Conservation (phyloP, 2,329 filamentous ascomycete species). For the Alternaria sp. region DNA sequence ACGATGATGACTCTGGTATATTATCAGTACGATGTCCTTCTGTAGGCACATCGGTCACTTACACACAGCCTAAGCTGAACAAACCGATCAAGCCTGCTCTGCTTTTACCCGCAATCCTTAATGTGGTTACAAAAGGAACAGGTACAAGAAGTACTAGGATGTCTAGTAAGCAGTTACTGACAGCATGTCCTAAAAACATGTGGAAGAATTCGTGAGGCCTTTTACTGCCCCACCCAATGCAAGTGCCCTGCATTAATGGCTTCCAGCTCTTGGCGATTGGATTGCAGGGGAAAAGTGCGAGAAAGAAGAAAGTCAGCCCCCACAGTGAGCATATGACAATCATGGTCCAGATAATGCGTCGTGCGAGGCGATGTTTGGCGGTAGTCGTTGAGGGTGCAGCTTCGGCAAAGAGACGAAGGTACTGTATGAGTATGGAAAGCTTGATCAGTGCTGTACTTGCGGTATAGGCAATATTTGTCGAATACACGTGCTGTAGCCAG, state of each 20-base stretch:
- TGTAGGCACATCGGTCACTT: constrained; percentile 39
- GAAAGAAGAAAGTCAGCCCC: constrained; percentile 43
- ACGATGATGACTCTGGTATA: constrained; percentile 37
- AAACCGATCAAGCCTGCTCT: constrained; percentile 41
- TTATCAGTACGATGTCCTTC: not conserved
- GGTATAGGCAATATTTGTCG: constrained; percentile 44
- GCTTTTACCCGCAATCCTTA: constrained; percentile 44
- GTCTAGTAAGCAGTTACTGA: constrained; percentile 48
- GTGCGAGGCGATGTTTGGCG: constrained; percentile 25
- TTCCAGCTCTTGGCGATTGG: constrained; percentile 48
- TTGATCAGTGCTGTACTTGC: constrained; percentile 49
- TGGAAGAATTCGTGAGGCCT: constrained; percentile 38
- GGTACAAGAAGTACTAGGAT: constrained; percentile 43
- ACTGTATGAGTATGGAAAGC: constrained; percentile 50
- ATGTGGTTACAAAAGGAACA: constrained; percentile 41
- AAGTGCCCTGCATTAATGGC: constrained; percentile 30
- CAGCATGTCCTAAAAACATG: constrained; percentile 41
- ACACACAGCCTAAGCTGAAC: constrained; percentile 47
- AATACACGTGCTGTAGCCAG: constrained; percentile 40
- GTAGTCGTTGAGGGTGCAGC: constrained; percentile 22
- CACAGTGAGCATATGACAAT: constrained; percentile 39
- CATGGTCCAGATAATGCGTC: constrained; percentile 29
- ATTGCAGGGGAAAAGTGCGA: constrained; percentile 45
- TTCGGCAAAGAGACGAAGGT: constrained; percentile 47
- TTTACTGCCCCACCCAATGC: constrained; percentile 50